Evolutionary conservation across 306 rosid species (phyloP).

Genomic region (Aeschynomene evenia): DNA sequence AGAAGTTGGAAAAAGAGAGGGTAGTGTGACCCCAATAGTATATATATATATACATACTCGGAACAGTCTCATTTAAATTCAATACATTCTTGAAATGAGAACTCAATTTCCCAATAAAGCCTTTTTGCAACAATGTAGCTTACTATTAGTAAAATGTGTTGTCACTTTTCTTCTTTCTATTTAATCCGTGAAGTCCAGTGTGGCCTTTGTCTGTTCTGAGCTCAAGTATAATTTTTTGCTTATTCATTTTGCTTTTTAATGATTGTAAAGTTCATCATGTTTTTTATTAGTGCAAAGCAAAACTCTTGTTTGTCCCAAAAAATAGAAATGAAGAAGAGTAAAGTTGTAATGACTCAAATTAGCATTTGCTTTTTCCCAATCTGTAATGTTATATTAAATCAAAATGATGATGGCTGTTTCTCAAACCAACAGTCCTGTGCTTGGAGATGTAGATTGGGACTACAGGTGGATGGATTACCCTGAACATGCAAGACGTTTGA

Average conservation of each 20-base stretch:
- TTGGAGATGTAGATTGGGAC: slow-evolving; percentile 68
- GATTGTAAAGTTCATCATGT: not conserved
- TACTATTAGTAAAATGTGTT: not conserved
- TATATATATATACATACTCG: not conserved
- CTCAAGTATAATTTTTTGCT: not conserved
- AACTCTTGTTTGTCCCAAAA: not conserved
- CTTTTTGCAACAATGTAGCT: too few species aligned
- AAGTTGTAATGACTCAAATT: not conserved
- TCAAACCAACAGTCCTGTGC: slow-evolving; percentile 41
- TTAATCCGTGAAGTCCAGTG: not conserved
- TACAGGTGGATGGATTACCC: slow-evolving; percentile 94
- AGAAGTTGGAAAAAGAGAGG: too few species aligned
- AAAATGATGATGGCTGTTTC: not conserved
- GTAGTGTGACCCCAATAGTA: too few species aligned
- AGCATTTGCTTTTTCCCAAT: not conserved
- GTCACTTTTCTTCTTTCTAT: not conserved
- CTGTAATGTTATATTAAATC: not conserved
- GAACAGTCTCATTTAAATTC: not conserved
- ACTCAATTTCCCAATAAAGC: too few species aligned
- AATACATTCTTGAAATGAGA: not conserved
- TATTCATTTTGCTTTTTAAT: not conserved
- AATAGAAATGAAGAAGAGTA: not conserved
- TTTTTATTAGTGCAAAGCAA: not conserved
- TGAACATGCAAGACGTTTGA: slow-evolving; percentile 46
- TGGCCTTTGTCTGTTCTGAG: not conserved